Conservation (phyloP, 2,329 filamentous ascomycete species). For the Talaromyces pinophilus region DNA sequence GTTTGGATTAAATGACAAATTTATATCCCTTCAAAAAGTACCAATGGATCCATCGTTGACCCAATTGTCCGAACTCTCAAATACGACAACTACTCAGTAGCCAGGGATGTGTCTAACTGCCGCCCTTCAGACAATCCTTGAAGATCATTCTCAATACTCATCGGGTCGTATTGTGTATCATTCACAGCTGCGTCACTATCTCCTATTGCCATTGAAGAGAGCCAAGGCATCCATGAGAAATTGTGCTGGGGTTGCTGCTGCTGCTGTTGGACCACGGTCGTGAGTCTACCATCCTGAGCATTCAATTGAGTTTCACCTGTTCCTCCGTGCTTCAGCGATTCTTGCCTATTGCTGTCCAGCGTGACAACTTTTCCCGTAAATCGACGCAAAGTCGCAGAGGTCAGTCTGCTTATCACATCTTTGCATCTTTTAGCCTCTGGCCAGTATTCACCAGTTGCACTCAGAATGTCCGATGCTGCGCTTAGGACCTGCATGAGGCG, state of each 20-base stretch:
- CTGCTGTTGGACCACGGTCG: neutral
- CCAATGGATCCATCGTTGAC: neutral
- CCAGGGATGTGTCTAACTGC: neutral
- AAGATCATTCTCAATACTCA: neutral
- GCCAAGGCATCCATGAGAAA: neutral
- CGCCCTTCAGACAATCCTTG: neutral
- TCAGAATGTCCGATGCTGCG: neutral
- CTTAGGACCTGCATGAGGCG: neutral
- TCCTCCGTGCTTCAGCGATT: neutral
- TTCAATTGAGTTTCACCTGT: neutral
- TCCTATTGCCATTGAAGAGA: neutral
- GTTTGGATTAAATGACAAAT: neutral
- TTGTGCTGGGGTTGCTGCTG: neutral
- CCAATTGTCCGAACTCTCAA: neutral
- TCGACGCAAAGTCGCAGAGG: neutral
- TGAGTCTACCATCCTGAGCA: neutral
- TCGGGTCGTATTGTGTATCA: neutral
- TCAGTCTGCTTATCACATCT: neutral
- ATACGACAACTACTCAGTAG: neutral
- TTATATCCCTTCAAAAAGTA: neutral
- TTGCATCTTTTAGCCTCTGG: neutral
- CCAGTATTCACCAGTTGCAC: neutral
- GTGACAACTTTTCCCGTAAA: neutral
- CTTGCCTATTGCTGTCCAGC: neutral
- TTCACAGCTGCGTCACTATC: neutral